Percentiles rank a stretch among this genome's conserved stretches.
These are phyloP conservation scores for Phylloporus rhodoxanthus DNA, from an alignment of 768 basidiomycete genomes.

Conservation along the genomic window DNA sequence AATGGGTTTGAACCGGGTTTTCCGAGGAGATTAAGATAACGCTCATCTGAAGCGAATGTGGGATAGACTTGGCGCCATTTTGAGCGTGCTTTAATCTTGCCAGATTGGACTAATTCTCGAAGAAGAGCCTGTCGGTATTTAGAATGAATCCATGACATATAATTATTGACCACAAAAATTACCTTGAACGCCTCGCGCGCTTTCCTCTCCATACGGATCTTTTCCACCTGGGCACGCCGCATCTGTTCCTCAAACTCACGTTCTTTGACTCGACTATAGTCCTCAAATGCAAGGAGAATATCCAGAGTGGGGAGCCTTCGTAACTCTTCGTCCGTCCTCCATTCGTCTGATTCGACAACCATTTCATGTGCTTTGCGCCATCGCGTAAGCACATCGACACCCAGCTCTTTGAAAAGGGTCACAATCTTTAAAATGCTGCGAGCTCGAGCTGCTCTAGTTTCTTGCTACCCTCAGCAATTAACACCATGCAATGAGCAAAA, in stretches of 20 bases:
- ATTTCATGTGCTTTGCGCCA: constrained; percentile 83
- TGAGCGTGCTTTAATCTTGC: constrained; percentile 70
- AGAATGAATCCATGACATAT: not conserved
- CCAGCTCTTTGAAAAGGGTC: constrained; percentile 75
- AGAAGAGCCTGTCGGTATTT: constrained; percentile 54
- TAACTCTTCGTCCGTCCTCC: constrained; percentile 70
- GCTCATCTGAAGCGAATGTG: constrained; percentile 63
- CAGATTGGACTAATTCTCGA: constrained; percentile 55
- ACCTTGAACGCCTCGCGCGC: constrained; percentile 90
- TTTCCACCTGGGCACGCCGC: constrained; percentile 74
- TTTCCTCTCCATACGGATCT: constrained; percentile 79
- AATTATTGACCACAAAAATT: not conserved
- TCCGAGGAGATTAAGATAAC: constrained; percentile 87
- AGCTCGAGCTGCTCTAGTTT: constrained; percentile 66
- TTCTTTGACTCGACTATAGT: constrained; percentile 85
- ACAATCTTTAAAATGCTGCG: constrained; percentile 83
- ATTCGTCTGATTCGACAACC: constrained; percentile 72
- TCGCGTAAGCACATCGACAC: constrained; percentile 88
- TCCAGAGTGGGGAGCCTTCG: constrained; percentile 84
- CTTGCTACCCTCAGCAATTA: constrained; percentile 47
- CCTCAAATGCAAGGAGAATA: constrained; percentile 89
- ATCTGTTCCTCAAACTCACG: constrained; percentile 87
- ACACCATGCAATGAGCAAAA: constrained; percentile 5
- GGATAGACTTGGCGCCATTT: constrained; percentile 93
- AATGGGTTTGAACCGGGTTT: constrained; percentile 92